These are phyloP conservation scores for Arthrinium puccinioides DNA, from an alignment of 2,329 filamentous ascomycete genomes.

Conservation along the genomic window DNA sequence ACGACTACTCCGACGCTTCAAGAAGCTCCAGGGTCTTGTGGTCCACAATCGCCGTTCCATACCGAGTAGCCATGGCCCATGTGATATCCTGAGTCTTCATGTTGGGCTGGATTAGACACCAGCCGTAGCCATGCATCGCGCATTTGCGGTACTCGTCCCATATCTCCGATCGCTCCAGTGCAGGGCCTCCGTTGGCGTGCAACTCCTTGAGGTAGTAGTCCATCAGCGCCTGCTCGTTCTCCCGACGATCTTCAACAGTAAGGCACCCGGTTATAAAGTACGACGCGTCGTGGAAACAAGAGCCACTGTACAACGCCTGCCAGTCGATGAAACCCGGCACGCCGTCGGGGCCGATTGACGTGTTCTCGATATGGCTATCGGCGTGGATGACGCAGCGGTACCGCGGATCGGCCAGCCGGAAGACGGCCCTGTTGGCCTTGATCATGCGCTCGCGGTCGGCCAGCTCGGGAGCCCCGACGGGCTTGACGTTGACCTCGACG, in stretches of 20 bases:
- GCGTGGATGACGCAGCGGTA: slow-evolving; percentile 21
- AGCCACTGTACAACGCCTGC: slow-evolving; percentile 21
- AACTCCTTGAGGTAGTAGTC: slow-evolving; percentile 19
- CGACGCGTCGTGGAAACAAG: slow-evolving; percentile 22
- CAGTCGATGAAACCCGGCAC: slow-evolving; percentile 23
- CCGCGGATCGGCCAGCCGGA: slow-evolving; percentile 13
- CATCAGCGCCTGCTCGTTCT: slow-evolving; percentile 19
- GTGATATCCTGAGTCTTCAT: slow-evolving; percentile 22
- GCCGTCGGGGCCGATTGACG: slow-evolving; percentile 13
- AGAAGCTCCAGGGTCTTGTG: slow-evolving; percentile 19
- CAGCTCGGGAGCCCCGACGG: slow-evolving; percentile 7
- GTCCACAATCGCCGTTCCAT: slow-evolving; percentile 19
- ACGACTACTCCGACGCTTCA: too few species aligned
- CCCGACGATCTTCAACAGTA: slow-evolving; percentile 19
- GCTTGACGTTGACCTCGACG: slow-evolving; percentile 2
- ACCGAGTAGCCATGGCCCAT: slow-evolving; percentile 17
- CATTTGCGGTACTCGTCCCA: slow-evolving; percentile 21
- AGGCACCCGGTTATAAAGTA: slow-evolving; percentile 22
- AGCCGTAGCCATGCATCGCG: slow-evolving; percentile 18
- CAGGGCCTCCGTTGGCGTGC: slow-evolving; percentile 10
- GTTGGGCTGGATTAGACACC: slow-evolving; percentile 18
- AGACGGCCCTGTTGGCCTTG: slow-evolving; percentile 14
- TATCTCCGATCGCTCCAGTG: slow-evolving; percentile 14
- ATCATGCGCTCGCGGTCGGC: slow-evolving; percentile 15
- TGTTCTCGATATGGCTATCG: slow-evolving; percentile 22